These are phyloP conservation scores for Entomortierella beljakovae DNA, from an alignment of 192 early-diverging fungal genomes.

Conservation along the genomic window DNA sequence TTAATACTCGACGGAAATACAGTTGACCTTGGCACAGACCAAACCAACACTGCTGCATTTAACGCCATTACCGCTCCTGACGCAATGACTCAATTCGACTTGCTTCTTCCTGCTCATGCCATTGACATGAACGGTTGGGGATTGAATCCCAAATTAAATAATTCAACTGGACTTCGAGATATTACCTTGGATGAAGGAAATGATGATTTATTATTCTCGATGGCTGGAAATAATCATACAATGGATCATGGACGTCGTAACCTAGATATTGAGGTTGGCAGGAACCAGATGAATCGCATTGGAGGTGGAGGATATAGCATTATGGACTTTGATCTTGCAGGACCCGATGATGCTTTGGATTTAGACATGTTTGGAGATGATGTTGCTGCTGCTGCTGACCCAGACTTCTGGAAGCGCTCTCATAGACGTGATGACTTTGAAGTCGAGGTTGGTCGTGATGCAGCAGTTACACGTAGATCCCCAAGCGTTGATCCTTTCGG, in stretches of 20 bases:
- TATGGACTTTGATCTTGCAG: constrained; percentile 52
- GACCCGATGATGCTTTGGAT: constrained; percentile 39
- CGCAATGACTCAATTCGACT: constrained; percentile 91
- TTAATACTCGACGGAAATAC: constrained; percentile 30
- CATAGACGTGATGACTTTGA: constrained; percentile 54
- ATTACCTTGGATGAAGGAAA: constrained; percentile 63
- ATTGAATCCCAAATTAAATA: constrained; percentile 44
- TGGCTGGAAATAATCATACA: constrained; percentile 10
- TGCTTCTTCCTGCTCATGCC: constrained; percentile 79
- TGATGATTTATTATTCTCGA: constrained; percentile 17
- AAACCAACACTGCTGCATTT: constrained; percentile 63
- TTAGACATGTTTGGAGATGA: constrained; percentile 39
- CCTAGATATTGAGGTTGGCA: constrained; percentile 54
- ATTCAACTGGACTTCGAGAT: constrained; percentile 75
- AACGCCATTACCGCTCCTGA: constrained; percentile 92
- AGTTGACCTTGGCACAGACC: constrained; percentile 86
- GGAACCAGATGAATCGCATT: constrained; percentile 51
- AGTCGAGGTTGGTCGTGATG: constrained; percentile 70
- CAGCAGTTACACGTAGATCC: constrained; percentile 30
- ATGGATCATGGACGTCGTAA: constrained; percentile 38
- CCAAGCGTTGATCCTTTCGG: constrained; percentile 55
- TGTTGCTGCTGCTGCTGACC: constrained; percentile 25
- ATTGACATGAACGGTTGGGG: constrained; percentile 50
- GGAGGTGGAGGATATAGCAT: constrained; percentile 52
- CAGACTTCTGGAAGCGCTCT: constrained; percentile 52